Conservation (phyloP, 2,329 filamentous ascomycete species). For the Alternaria novae-zelandiae region DNA sequence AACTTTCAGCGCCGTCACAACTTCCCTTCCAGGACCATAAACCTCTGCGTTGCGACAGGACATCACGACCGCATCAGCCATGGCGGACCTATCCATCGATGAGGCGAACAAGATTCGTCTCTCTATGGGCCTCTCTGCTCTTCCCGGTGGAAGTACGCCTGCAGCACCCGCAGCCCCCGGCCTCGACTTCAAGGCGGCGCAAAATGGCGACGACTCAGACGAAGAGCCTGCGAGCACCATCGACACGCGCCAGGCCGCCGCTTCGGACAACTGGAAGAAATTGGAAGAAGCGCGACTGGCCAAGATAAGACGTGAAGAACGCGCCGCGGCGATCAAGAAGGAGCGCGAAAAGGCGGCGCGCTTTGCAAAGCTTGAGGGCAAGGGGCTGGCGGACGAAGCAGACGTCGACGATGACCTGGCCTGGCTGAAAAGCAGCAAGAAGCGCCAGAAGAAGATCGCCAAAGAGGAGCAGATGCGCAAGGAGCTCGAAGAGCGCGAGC, state of each 20-base stretch:
- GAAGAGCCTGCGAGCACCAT: conserved; percentile 82
- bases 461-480: conserved; percentile 72
- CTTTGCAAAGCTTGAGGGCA: conserved; percentile 76
- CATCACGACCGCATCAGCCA: conserved; percentile 18
- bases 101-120: conserved; percentile 92
- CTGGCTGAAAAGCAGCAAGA: conserved; percentile 90
- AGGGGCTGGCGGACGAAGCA: conserved; percentile 80
- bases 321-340: conserved; percentile 82
- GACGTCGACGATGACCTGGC: conserved; percentile 75
- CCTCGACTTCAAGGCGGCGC: conserved; percentile 62
- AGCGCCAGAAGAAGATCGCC: conserved; percentile 89
- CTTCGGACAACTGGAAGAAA: conserved; percentile 76
- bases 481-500: conserved; percentile 75
- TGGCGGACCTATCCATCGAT: conserved; percentile 66
- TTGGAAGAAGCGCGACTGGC: conserved; percentile 71
- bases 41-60: not conserved
- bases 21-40: not conserved
- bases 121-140: conserved; percentile 86
- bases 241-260: conserved; percentile 76
- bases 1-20: not conserved
- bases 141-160: conserved; percentile 70
- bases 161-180: conserved; percentile 63
- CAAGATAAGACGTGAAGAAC: conserved; percentile 79
- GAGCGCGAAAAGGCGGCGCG: conserved; percentile 84
- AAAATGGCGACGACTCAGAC: conserved; percentile 60